These are phyloP conservation scores for Dunaliella sp. DNA, from an alignment of 139 green algal genomes.

Conservation along the genomic window DNA sequence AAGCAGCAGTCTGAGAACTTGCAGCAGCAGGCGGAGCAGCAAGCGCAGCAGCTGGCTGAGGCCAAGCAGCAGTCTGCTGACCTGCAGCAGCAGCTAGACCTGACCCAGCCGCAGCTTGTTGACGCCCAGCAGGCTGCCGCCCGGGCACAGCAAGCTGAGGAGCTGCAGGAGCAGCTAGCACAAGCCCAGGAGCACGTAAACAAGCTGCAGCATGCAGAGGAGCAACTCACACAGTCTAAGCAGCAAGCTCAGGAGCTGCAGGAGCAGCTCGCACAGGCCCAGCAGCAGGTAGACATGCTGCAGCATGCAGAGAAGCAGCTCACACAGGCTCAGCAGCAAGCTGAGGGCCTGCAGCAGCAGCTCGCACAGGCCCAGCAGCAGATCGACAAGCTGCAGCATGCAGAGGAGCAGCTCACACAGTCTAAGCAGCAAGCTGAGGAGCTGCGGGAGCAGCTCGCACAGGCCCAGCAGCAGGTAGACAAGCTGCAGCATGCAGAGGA, in stretches of 20 bases:
- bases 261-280: neutral
- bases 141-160: neutral
- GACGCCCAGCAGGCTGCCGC: neutral
- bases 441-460: neutral
- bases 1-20: neutral
- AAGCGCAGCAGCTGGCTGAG: neutral
- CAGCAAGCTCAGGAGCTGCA: neutral
- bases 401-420: neutral
- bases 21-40: neutral
- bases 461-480: too few relatives aligned
- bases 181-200: neutral
- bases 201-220: neutral
- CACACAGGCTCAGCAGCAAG: neutral
- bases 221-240: neutral
- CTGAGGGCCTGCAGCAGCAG: neutral
- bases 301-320: too few relatives aligned
- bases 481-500: neutral
- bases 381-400: neutral
- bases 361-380: too few relatives aligned
- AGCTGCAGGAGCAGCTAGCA: neutral
- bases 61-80: too few relatives aligned
- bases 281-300: too few relatives aligned
- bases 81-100: neutral
- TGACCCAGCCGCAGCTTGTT: neutral
- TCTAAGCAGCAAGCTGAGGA: neutral